Percentiles rank a stretch among this genome's conserved stretches.
phyloP scores from a whole-genome alignment of 2,329 filamentous ascomycete genomes.

The Ophiostoma populinum region DNA sequence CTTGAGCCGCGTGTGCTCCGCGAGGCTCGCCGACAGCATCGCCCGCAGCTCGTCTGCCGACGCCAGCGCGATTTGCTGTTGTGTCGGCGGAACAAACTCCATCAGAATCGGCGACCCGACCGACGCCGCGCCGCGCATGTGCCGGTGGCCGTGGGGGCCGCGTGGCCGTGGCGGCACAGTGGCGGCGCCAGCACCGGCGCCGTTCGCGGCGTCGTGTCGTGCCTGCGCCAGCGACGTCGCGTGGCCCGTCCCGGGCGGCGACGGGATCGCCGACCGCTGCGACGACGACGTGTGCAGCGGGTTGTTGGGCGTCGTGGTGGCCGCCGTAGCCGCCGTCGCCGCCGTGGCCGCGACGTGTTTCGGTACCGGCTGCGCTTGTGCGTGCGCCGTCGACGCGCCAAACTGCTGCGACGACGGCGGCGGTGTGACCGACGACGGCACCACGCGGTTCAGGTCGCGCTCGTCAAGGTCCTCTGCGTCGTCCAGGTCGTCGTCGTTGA shows the following conservation, averaged over 20 bases:
- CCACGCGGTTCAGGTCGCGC: slow-evolving; percentile 23
- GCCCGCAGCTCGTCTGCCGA: slow-evolving; percentile 36
- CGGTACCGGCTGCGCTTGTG: no score
- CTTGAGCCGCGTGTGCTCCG: slow-evolving; percentile 44
- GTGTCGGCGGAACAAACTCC: slow-evolving; percentile 30
- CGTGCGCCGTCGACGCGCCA: no score
- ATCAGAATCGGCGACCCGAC: slow-evolving; percentile 9
- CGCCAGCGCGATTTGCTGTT: slow-evolving; percentile 33
- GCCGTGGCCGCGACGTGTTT: no score
- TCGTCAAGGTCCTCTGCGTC: slow-evolving; percentile 30
- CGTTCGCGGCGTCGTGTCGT: slow-evolving; percentile 8
- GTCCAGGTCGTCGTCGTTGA: slow-evolving; percentile 31
- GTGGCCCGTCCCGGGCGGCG: slow-evolving; percentile 32
- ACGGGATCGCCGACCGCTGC: slow-evolving; percentile 32
- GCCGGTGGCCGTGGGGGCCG: neutral
- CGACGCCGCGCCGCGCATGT: neutral
- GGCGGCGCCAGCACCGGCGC: neutral
- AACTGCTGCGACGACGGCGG: slow-evolving; percentile 31
- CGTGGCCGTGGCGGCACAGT: neutral
- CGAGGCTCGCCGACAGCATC: slow-evolving; percentile 36
- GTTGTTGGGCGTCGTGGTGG: slow-evolving; percentile 12
- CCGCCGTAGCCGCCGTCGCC: no score
- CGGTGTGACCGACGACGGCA: slow-evolving; percentile 40
- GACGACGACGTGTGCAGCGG: slow-evolving; percentile 16
- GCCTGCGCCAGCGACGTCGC: slow-evolving; percentile 18